Percentiles rank a stretch among this genome's conserved stretches.
These are phyloP conservation scores for Diaporthe amygdali DNA, from an alignment of 2,329 filamentous ascomycete species.

Conservation along the genomic window DNA sequence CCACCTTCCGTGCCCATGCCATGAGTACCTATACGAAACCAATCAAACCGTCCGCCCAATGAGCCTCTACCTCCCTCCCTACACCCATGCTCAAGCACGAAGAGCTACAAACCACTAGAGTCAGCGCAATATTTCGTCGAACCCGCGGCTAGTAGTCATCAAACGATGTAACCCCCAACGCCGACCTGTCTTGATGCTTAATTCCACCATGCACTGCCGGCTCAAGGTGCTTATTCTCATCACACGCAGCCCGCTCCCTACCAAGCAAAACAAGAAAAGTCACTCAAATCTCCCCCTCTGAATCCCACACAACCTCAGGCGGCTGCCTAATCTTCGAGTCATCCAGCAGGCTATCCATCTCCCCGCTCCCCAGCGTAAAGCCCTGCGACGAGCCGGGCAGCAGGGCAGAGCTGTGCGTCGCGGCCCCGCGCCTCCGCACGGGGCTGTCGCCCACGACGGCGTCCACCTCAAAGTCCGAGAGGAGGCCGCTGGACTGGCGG, in stretches of 20 bases:
- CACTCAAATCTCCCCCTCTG: conserved; percentile 41
- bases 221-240: too few relatives aligned
- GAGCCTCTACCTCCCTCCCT: background rate
- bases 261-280: background rate
- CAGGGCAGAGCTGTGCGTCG: conserved; percentile 26
- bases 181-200: background rate
- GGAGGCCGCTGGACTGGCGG: conserved; percentile 26
- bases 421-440: conserved; percentile 21
- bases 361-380: conserved; percentile 48
- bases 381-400: conserved; percentile 49
- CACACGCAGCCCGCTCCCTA: too few relatives aligned
- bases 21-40: background rate
- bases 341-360: conserved; percentile 45
- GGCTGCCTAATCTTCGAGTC: conserved; percentile 44
- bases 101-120: background rate
- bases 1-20: background rate
- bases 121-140: background rate
- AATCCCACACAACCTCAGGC: conserved; percentile 45
- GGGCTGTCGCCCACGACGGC: conserved; percentile 31
- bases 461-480: conserved; percentile 20
- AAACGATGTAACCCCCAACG: background rate
- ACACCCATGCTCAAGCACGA: background rate
- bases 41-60: background rate
- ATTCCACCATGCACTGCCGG: too few relatives aligned
- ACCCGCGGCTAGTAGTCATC: background rate